Base-by-base conservation (phyloP, 106 monocot species). In the Dactylorhiza incarnata region DNA sequence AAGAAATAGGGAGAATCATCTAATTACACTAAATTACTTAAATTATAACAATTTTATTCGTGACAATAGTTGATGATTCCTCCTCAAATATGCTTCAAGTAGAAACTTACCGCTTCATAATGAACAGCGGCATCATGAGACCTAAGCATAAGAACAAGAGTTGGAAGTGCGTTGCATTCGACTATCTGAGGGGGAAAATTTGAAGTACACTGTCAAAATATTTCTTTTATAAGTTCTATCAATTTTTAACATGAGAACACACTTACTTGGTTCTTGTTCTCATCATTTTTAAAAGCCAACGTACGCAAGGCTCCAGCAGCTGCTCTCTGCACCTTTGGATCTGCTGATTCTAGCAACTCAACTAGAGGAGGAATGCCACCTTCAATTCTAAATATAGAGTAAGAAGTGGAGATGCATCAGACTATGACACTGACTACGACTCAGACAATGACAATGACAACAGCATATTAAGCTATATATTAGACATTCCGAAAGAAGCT, bases 221-320 rank as follows among this genome's bases (percentile, higher is more conserved):
- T 12, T 22, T 15, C 17, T 65, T 23, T 50, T 22, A 14, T 25
- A 47, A 15, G 15, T 37, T 53, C 5, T 71, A 58, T 9, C 1
- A 48, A 63, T 16, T 24, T 58, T 19, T 9, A 22, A n/a, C 43
- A 17, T 48, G 19, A 71, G 6, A 79, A 70, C 68, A 6, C 56
- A 72, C 80, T 80, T 12, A 94, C 99, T 89, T 89, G 87, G 79
- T 84, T 91, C 83, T 99, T 99, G 77, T 99, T 99, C 78, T 94
- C 94, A 80, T 99, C 99, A 75, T 99, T 99, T 86, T 99, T 99
- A 76, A 99, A 99, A 84, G 99, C 99, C 45, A 99, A 74, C 16
- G 99, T 99, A 54, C 99, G 77, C 75, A 99, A 84, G 73, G 99
- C 94, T 54, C 99, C 94, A 53, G 99, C 94, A 82, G 89, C 99